Evolutionary conservation across 352 stramenopile species (phyloP).

Genomic region (Globisporangium apiculatum): DNA sequence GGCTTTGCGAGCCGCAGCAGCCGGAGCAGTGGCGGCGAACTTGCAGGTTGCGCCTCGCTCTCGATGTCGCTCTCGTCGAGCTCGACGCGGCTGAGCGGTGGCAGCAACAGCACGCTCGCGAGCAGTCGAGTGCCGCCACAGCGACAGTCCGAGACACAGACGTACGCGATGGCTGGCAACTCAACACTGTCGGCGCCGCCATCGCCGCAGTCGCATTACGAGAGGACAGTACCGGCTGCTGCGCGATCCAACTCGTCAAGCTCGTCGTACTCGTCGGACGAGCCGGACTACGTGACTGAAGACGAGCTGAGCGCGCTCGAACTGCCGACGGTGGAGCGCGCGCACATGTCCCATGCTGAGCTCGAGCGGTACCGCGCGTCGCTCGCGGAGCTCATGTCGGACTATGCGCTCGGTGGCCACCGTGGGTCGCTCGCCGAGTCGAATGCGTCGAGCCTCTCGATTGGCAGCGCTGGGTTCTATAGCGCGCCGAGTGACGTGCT

Average conservation of each 20-base stretch:
- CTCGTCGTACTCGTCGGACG: slow-evolving; percentile 25
- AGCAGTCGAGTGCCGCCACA: neutral
- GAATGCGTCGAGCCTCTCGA: slow-evolving; percentile 16
- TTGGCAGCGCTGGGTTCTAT: neutral
- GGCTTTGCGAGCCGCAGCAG: neutral
- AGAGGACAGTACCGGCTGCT: no score
- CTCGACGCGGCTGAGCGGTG: neutral
- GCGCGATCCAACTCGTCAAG: slow-evolving; percentile 9
- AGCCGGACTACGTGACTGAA: slow-evolving; percentile 14
- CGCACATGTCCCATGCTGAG: slow-evolving; percentile 18
- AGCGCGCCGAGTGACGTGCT: neutral
- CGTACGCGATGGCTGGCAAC: neutral
- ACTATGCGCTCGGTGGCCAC: slow-evolving; percentile 24
- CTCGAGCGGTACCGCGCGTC: slow-evolving; percentile 39
- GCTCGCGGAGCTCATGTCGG: slow-evolving; percentile 53
- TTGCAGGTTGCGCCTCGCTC: neutral
- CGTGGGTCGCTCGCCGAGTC: slow-evolving; percentile 11
- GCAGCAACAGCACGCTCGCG: neutral
- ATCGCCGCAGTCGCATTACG: slow-evolving; percentile 15
- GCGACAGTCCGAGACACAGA: neutral
- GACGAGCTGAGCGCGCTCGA: neutral
- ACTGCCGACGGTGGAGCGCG: neutral
- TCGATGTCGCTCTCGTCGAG: neutral
- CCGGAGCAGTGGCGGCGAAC: neutral
- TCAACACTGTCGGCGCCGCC: slow-evolving; percentile 7